Base-by-base conservation (phyloP, 495 filamentous ascomycete genomes). In the Penicillium paxilli region DNA sequence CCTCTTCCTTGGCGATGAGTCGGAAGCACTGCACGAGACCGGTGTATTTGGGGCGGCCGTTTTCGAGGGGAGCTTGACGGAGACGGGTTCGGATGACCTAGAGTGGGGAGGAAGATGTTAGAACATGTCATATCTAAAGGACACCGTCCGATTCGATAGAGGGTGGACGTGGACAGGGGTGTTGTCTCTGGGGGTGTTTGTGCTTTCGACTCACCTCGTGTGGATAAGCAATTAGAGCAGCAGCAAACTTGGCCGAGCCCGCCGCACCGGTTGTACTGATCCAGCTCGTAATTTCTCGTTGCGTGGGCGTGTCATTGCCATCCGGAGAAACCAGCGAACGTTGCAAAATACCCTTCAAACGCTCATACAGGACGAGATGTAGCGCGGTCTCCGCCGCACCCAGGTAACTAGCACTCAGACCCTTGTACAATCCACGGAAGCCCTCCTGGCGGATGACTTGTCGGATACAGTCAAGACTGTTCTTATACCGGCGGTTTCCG, bases 281-380 rank as follows among this genome's bases (percentile, higher is more conserved):
- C 67, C 59, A 74, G 53, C 71, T 69, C 4, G 60, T 58, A 5
- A 74, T 52, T 41, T 70, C 66, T 47, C 63, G 65, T 33, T 60
- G 62, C 2, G 58, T 47, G 6, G 64, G 49, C n/a, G 66, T 59
- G 28, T 68, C 51, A 19, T 54, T 55, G 21, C 58, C 66, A 46
- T 72, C 61, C 9, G 60, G 50, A 10, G 59, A 53, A 22, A 65
- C 75, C 59, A 90, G 82, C 11, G 89, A 76, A 46, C 65, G 63
- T 8, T 78, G 76, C 23, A 96, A 72, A 22, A 77, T 72, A 21
- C 75, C 71, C 77, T 96, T 96, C 74, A 92, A 80, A 53, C 87
- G 84, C 70, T 96, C 91, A 62, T 96, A 96, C 55, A 95, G 74
- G 46, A 91, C 86, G 84, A 92, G 87, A 63, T 96, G 91, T 52